Evolutionary conservation across 2,329 filamentous ascomycete genomes (phyloP).

Genomic region (Westerdykella ornata): DNA sequence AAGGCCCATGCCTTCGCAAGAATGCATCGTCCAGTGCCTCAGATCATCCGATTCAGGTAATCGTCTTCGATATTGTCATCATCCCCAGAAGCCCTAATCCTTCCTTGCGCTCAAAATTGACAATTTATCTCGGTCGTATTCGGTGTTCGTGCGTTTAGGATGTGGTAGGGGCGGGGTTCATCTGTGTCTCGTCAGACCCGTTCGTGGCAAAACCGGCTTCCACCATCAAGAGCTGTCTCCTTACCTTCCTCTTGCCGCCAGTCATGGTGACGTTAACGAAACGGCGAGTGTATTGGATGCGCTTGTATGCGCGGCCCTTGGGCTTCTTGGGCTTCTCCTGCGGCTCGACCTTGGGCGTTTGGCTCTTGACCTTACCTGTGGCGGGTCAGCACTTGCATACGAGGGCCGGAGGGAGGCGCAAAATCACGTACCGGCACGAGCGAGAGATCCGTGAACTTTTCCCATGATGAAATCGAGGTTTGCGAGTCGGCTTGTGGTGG

Average conservation of each 20-base stretch:
- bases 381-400: too few species aligned
- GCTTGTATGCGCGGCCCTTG: conserved; percentile 97
- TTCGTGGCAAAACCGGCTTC: conserved; percentile 18
- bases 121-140: not conserved
- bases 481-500: too few species aligned
- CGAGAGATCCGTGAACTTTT: not conserved
- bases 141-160: conserved; percentile 44
- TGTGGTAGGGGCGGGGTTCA: conserved; percentile 75
- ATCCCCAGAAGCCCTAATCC: too few species aligned
- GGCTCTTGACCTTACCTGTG: conserved; percentile 96
- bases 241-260: conserved; percentile 96
- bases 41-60: too few species aligned
- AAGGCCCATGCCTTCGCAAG: too few species aligned
- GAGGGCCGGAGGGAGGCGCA: too few species aligned
- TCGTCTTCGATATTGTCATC: too few species aligned
- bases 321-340: conserved; percentile 96
- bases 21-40: too few species aligned
- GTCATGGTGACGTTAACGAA: conserved; percentile 98
- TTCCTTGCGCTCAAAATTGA: too few species aligned
- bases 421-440: not conserved
- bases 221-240: conserved; percentile 15
- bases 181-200: conserved; percentile 45
- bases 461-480: too few species aligned
- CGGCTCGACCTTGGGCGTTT: conserved; percentile 83
- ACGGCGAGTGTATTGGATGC: conserved; percentile 89